Percentiles rank a stretch among this genome's conserved stretches.
Evolutionary conservation across 768 basidiomycete species (phyloP).

Genomic region (Pleurotus ostreatus): DNA sequence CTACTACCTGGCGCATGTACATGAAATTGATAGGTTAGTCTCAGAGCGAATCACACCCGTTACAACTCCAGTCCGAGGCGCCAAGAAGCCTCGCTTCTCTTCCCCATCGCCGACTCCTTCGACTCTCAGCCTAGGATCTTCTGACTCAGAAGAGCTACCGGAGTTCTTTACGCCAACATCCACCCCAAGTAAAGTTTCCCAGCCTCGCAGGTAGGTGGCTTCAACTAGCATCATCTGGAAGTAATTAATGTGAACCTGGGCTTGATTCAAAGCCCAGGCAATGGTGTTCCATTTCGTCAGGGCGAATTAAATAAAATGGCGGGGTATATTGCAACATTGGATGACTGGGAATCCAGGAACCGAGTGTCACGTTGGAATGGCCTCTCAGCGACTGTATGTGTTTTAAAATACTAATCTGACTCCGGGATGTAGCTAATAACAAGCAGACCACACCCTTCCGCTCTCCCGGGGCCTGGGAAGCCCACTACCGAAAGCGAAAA

Average conservation of each 20-base stretch:
- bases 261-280: too few relatives aligned
- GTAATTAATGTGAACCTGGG: too few relatives aligned
- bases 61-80: neutral
- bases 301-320: neutral
- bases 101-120: neutral
- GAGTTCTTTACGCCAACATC: too few relatives aligned
- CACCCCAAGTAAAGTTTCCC: too few relatives aligned
- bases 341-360: neutral
- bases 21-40: conserved; percentile 45
- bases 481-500: neutral
- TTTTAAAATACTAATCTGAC: neutral
- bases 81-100: neutral
- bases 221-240: too few relatives aligned
- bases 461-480: neutral
- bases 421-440: neutral
- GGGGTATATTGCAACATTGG: neutral
- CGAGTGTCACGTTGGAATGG: neutral
- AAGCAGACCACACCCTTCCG: neutral
- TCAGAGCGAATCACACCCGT: conserved; percentile 6
- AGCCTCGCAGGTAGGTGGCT: too few relatives aligned
- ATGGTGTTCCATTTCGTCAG: too few relatives aligned
- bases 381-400: neutral
- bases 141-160: too few relatives aligned
- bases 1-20: conserved; percentile 69
- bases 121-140: too few relatives aligned